Base-by-base conservation (phyloP, 2,329 filamentous ascomycete species). In the Talaromyces sp. region DNA sequence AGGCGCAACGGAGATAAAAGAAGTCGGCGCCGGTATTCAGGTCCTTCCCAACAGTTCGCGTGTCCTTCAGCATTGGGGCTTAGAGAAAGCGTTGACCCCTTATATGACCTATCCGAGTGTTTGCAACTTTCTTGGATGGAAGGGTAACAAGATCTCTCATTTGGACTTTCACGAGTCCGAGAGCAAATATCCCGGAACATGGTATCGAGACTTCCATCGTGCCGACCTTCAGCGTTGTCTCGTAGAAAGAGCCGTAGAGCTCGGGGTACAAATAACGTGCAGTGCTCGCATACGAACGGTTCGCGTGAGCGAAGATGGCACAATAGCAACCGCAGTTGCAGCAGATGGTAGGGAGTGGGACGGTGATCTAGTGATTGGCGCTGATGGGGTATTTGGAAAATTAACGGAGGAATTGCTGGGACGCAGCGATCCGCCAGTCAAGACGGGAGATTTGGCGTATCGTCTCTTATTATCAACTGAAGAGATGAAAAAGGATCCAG, bases 131-230 rank as follows among this genome's bases (percentile, higher is more conserved):
- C 80, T 83, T 71, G 43, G 63, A 75, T 41, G 69, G 71, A 16
- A 75, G 74, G 65, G 63, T 63, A 72, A 63, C 11, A 71, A 74
- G 62, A 74, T 74, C 3, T 60, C 43, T 27, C 41, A 60, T n/a
- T 33, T 86, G 0, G 84, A 84, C 19, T 58, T 58, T 43, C 56
- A 48, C 22, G 66, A 68, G 52, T 48, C 73, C 19, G 66, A 72
- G 70, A 63, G 71, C 22, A 68, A 67, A 37, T 75, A 73, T 59
- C 56, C 56, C 0, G 72, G 71, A 8, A 69, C 70, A 10, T 81
- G 81, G 1, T 81, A 82, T 66, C 78, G 79, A 69, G 79, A 82
- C 19, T 39, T 63, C 27, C 82, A 84, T 71, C 78, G 82, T 24
- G 81, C 82, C 37, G 81, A 83, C 68, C 78, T 82, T 39, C 79